These are phyloP conservation scores for Aspergillus nanangensis DNA, from an alignment of 495 filamentous ascomycete species.

Conservation along the genomic window DNA sequence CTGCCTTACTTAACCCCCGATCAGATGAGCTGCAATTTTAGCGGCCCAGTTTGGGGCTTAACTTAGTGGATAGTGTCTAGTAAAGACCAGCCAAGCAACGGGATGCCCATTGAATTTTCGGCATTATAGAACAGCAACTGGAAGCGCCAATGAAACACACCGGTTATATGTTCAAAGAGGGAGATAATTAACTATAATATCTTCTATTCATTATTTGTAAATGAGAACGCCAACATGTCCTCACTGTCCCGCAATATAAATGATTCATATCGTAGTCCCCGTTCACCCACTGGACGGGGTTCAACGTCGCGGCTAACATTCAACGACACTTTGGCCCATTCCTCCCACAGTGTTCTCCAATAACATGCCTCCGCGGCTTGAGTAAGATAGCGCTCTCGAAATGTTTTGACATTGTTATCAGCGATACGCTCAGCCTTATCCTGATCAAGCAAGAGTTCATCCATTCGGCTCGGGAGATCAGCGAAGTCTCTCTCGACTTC, in stretches of 20 bases:
- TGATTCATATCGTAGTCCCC: conserved; percentile 8
- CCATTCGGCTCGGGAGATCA: conserved; percentile 38
- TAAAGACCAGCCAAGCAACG: too few species aligned
- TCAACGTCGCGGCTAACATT: conserved; percentile 1
- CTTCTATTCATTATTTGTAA: too few species aligned
- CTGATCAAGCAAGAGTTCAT: conserved; percentile 30
- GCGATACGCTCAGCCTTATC: conserved; percentile 40
- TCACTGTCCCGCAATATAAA: conserved; percentile 8
- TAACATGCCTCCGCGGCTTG: conserved; percentile 47
- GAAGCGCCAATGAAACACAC: too few species aligned
- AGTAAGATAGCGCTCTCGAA: conserved; percentile 47
- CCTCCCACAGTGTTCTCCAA: conserved; percentile 40
- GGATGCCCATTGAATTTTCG: too few species aligned
- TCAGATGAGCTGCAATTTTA: too few species aligned
- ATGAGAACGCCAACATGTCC: conserved; percentile 7
- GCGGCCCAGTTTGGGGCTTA: too few species aligned
- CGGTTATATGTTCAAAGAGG: too few species aligned
- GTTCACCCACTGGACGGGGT: not conserved
- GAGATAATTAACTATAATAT: too few species aligned
- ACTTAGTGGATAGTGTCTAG: too few species aligned
- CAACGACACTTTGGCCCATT: conserved; percentile 24
- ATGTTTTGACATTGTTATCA: conserved; percentile 38
- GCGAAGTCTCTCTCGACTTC: conserved; percentile 45
- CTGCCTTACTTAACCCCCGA: too few species aligned
- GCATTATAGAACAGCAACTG: too few species aligned